Evolutionary conservation across 2,329 filamentous ascomycete species (phyloP), one percentile per base, ranked within the genome.

Genomic region (Fusarium anguioides): DNA sequence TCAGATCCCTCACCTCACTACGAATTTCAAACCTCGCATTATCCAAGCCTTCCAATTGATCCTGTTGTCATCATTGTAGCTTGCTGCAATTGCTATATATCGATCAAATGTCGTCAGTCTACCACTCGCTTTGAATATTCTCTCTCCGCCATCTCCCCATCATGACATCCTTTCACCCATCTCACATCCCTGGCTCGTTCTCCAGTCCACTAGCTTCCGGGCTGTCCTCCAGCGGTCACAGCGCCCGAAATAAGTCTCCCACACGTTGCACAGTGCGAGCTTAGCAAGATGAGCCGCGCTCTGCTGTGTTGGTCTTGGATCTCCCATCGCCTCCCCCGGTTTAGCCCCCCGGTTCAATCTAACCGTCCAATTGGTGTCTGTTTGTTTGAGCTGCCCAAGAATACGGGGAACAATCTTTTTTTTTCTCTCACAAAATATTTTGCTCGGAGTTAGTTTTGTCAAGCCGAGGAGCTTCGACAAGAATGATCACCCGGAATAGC

Each of bases 81-180:
- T 40, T 35, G 33, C 33, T 37, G n/a, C 41, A 40, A 69, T 68
- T 51, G 64, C 40, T 41, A n/a, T 31, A 31, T 49, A 50, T 60
- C 23, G 40, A 55, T 33, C 27, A 53, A 60, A 60, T 60, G 55
- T 55, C 64, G 40, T 61, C 53, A 51, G 53, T 51, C 57, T 71
- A 44, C 44, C 37, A 35, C 49, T 23, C 46, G 26, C 33, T 51
- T 29, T 50, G 26, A 29, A 41, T 20, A 42, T 42, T 36, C 31
- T 44, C 44, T 42, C 33, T 60, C 42, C 56, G 54, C 64, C 66
- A 58, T 70, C 57, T 65, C 57, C 59, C 66, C 68, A 69, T 67
- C 56, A 55, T 52, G 64, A 69, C 51, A 60, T 68, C 67, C 67
- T 62, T 70, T 51, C 66, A 52, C 56, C 66, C 60, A 68, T 60